Conservation (phyloP, 352 stramenopile genomes). For the Pythium aristosporum region DNA sequence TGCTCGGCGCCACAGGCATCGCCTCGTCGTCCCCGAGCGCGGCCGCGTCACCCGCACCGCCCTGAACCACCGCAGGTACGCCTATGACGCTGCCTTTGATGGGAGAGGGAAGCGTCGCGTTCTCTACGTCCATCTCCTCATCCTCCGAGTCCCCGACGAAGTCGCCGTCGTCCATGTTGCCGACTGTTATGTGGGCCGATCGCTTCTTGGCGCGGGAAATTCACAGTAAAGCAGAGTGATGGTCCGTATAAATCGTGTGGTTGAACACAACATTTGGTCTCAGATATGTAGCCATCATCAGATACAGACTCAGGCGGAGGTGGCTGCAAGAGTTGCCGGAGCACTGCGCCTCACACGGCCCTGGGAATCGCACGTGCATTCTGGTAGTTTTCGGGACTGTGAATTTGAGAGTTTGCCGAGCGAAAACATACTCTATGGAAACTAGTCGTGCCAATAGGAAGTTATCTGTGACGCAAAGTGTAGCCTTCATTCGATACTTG, state of each 20-base stretch:
- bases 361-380: no score
- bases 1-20: background rate
- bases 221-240: slow-evolving; percentile 9
- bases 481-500: no score
- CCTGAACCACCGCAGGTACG: background rate
- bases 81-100: background rate
- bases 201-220: slow-evolving; percentile 19
- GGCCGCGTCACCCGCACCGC: background rate
- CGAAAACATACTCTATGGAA: no score
- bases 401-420: no score
- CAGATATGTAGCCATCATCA: slow-evolving; percentile 2
- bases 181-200: background rate
- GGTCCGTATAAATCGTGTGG: slow-evolving; percentile 12
- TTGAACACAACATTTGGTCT: slow-evolving; percentile 1
- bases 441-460: no score
- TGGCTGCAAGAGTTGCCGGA: no score
- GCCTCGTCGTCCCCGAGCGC: background rate
- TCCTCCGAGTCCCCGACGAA: slow-evolving; percentile 31
- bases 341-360: no score
- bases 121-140: slow-evolving; percentile 3
- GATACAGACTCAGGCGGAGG: background rate
- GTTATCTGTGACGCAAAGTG: no score
- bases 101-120: background rate
- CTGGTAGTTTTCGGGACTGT: no score
- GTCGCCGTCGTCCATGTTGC: slow-evolving; percentile 27